Evolutionary conservation across 179 eudicot species (phyloP).

Genomic region (Carnegiea gigantea): DNA sequence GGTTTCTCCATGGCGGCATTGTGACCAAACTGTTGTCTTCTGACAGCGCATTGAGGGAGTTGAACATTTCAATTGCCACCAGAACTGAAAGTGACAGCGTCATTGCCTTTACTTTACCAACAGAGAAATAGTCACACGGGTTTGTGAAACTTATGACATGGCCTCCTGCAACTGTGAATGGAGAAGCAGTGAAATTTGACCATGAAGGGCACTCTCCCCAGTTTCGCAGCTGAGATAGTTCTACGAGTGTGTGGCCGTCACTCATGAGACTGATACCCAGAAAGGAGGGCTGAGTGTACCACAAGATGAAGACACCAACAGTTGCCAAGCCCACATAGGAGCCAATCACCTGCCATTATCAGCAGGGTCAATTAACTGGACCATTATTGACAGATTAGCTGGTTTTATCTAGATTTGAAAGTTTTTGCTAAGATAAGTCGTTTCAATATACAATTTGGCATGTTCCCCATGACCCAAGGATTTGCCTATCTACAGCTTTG

Average conservation of each 20-base stretch:
- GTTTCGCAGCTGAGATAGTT: conserved; percentile 60
- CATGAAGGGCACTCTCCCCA: conserved; percentile 87
- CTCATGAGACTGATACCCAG: conserved; percentile 58
- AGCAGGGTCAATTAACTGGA: background rate
- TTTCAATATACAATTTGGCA: background rate
- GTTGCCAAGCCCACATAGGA: conserved; percentile 87
- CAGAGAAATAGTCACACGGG: conserved; percentile 79
- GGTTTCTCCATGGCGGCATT: conserved; percentile 94
- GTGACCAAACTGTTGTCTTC: conserved; percentile 74
- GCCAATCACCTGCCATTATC: conserved; percentile 65
- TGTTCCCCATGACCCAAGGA: background rate
- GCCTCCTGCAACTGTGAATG: conserved; percentile 61
- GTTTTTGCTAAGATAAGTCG: background rate
- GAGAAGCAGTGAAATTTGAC: conserved; percentile 72
- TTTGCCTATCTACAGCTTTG: background rate
- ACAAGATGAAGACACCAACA: conserved; percentile 75
- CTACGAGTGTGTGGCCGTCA: conserved; percentile 79
- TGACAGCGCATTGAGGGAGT: conserved; percentile 82
- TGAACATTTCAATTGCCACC: conserved; percentile 91
- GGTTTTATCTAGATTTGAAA: no score
- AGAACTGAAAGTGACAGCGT: conserved; percentile 85
- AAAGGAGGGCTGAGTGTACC: conserved; percentile 85
- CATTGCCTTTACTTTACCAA: conserved; percentile 84
- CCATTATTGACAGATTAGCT: no score
- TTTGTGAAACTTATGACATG: conserved; percentile 46